These are phyloP conservation scores for Omphalotus guepiniiformis DNA, from an alignment of 768 basidiomycete genomes.

Conservation along the genomic window DNA sequence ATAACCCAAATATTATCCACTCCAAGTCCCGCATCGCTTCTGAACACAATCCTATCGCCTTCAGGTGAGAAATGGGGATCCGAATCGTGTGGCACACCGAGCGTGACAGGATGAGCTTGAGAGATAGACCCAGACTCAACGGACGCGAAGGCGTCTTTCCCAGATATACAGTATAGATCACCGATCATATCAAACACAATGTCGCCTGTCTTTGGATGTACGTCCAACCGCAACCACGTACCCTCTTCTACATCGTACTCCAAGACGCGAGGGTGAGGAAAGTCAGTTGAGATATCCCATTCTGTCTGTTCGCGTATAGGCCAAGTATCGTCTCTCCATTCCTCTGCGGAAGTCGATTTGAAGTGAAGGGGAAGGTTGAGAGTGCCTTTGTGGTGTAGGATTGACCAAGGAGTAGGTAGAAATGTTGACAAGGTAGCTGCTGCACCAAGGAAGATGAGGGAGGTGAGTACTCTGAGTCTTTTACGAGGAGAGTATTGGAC, in stretches of 20 bases:
- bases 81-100: constrained; percentile 64
- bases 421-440: constrained; percentile 2
- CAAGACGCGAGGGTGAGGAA: constrained; percentile 55
- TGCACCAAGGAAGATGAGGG: neutral
- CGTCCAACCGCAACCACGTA: constrained; percentile 73
- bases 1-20: constrained; percentile 74
- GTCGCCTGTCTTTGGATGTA: constrained; percentile 63
- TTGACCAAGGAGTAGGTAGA: neutral
- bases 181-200: constrained; percentile 74
- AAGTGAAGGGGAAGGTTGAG: neutral
- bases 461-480: neutral
- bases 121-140: neutral
- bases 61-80: constrained; percentile 71
- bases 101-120: constrained; percentile 52
- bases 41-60: constrained; percentile 61
- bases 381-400: neutral
- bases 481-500: neutral
- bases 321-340: constrained; percentile 8
- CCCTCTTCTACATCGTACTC: constrained; percentile 70
- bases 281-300: constrained; percentile 53
- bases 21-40: constrained; percentile 69
- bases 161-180: constrained; percentile 68
- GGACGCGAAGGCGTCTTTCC: constrained; percentile 21
- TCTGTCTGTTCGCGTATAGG: constrained; percentile 8
- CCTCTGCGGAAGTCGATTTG: neutral